phyloP scores from a whole-genome alignment of 768 basidiomycete genomes.

The Termitomyces sp. region DNA sequence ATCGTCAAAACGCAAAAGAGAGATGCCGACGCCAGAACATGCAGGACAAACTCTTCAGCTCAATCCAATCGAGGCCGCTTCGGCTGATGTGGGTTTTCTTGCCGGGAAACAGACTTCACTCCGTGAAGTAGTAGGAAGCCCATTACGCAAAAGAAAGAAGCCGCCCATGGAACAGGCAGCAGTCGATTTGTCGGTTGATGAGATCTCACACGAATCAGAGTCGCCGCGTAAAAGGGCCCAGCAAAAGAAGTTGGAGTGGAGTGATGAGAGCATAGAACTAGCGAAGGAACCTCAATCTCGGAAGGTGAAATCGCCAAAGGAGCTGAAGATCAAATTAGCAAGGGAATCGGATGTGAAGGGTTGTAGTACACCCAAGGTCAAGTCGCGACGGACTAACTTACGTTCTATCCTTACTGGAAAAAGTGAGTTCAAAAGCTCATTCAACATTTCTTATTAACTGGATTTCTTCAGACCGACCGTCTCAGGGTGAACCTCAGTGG shows the following conservation, averaged over 20 bases:
- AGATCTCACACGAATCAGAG: neutral
- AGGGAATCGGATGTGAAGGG: constrained; percentile 1
- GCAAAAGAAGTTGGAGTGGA: neutral
- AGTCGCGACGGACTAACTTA: neutral
- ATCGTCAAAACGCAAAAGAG: neutral
- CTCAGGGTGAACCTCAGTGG: constrained; percentile 15
- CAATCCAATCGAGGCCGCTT: neutral
- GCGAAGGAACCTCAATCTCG: neutral
- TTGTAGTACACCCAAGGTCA: neutral
- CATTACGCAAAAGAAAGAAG: neutral
- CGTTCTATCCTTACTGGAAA: neutral
- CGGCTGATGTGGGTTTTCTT: neutral
- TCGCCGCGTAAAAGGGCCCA: neutral
- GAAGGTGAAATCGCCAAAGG: neutral
- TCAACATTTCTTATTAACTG: neutral
- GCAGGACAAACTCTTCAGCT: neutral
- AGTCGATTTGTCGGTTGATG: neutral
- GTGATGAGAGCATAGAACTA: neutral
- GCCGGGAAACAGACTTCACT: neutral
- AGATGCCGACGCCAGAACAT: neutral
- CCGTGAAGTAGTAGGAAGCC: neutral
- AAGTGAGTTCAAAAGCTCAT: neutral
- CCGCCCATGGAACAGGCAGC: neutral
- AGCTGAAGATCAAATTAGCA: neutral
- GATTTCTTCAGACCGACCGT: constrained; percentile 2